Evolutionary conservation across 2,329 filamentous ascomycete genomes (phyloP), one percentile per base, ranked within the genome.

Genomic region (Ophiostoma pallidulum): DNA sequence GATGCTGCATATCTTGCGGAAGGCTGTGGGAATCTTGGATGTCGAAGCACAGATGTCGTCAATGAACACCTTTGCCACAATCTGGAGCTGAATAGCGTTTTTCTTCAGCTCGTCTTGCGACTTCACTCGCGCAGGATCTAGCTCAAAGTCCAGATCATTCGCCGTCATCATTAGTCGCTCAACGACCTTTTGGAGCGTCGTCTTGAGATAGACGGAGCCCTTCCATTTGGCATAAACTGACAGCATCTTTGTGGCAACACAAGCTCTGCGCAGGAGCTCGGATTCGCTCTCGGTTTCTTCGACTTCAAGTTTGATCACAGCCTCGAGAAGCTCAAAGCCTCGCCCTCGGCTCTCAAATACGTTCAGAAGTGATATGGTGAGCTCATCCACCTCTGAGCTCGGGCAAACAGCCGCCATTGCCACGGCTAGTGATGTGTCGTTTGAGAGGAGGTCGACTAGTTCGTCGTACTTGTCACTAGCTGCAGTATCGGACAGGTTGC

Each of bases 141-240:
- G 70, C 57, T 85, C 81, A 18, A 85, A 69, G 57, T 84, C 79
- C 2, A 85, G 66, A 51, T 84, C 79, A 53, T 82, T 77, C 0
- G 80, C 80, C 3, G 80, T 82, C 28, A 80, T 59, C 68, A 84
- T 80, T 36, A 85, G 66, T 42, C 80, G 69, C 58, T 84, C 79
- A 2, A 85, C 63, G 3, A 84, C 78, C 56, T 82, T 82, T 54
- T 82, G 78, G 9, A 85, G 66, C 2, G 81, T 84, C 13, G 70
- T 67, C 54, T 75, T 77, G 31, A 85, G 69, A 57, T 85, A 85
- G 4, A 70, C 61, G 14, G 72, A 66, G 12, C 81, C 81, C 62
- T 84, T 84, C 81, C 81, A 85, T 57, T 82, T 84, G 5, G 80
- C 80, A 56, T 83, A 85, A 8, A 84, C 72, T 1, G 81, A 83